Conservation (phyloP, 2,329 filamentous ascomycete genomes). For the Rutstroemia sp. region DNA sequence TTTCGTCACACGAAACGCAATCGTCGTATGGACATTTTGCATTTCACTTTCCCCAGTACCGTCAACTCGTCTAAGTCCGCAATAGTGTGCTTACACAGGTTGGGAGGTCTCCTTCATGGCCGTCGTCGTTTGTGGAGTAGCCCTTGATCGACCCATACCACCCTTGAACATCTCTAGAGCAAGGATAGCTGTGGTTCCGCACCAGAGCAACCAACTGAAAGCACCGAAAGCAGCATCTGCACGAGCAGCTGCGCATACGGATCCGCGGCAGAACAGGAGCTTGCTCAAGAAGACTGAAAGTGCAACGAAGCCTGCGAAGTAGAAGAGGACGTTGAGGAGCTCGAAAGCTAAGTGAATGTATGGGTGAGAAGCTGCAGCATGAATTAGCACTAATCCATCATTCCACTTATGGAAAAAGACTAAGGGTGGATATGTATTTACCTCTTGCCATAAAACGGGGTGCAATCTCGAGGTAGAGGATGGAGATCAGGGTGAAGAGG, state of each 20-base stretch:
- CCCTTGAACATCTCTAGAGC: slow-evolving; percentile 41
- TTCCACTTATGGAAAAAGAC: background rate
- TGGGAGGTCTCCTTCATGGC: slow-evolving; percentile 24
- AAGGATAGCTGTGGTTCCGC: slow-evolving; percentile 38
- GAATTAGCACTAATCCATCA: background rate
- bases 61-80: no score
- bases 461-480: slow-evolving; percentile 45
- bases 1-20: background rate
- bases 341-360: slow-evolving; percentile 44
- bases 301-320: slow-evolving; percentile 52
- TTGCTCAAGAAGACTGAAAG: slow-evolving; percentile 48
- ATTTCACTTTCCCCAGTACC: background rate
- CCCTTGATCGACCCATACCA: slow-evolving; percentile 23
- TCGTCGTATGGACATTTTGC: background rate
- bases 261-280: slow-evolving; percentile 49
- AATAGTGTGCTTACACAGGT: background rate
- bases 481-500: slow-evolving; percentile 46
- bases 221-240: slow-evolving; percentile 48
- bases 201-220: slow-evolving; percentile 47
- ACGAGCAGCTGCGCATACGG: slow-evolving; percentile 47
- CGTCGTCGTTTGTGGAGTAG: slow-evolving; percentile 21
- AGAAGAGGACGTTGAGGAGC: slow-evolving; percentile 45
- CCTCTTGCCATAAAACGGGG: slow-evolving; percentile 33
- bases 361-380: slow-evolving; percentile 37
- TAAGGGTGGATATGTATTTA: slow-evolving; percentile 15